These are phyloP conservation scores for Laburnicola sp. DNA, from an alignment of 2,329 filamentous ascomycete species.

Conservation along the genomic window DNA sequence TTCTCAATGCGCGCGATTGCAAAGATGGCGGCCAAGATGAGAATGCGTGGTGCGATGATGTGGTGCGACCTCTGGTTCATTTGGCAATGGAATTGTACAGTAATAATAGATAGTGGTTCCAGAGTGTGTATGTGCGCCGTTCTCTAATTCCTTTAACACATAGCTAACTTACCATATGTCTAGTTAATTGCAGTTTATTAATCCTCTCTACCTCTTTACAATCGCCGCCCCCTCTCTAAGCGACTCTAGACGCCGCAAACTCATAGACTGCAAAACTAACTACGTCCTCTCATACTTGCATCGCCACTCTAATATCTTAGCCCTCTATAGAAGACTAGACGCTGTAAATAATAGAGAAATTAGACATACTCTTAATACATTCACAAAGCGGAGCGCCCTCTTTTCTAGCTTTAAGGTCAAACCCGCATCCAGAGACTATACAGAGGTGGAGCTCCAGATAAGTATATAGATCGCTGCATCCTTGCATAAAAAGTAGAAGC, in stretches of 20 bases:
- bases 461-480: slow-evolving; percentile 24
- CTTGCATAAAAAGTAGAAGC: slow-evolving; percentile 23
- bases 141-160: not conserved
- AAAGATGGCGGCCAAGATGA: slow-evolving; percentile 18
- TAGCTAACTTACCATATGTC: not conserved
- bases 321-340: slow-evolving; percentile 11
- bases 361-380: slow-evolving; percentile 17
- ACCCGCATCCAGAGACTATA: slow-evolving; percentile 15
- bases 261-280: too few relatives aligned
- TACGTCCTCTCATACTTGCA: too few relatives aligned
- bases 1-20: slow-evolving; percentile 21
- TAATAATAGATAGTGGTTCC: slow-evolving; percentile 18
- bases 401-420: slow-evolving; percentile 25
- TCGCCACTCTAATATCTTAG: not conserved
- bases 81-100: slow-evolving; percentile 21
- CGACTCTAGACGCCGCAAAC: too few relatives aligned
- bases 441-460: slow-evolving; percentile 20
- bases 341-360: slow-evolving; percentile 13
- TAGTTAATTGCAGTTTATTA: not conserved
- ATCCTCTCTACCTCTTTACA: too few relatives aligned
- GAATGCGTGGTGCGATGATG: slow-evolving; percentile 25
- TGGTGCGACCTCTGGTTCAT: slow-evolving; percentile 23
- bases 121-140: slow-evolving; percentile 20
- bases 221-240: too few relatives aligned
- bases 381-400: slow-evolving; percentile 20